A percentile compares a stretch with the other conserved stretches of the same genome.
phyloP scores from a whole-genome alignment of 495 filamentous ascomycete species.

The Immersiella caudata region DNA sequence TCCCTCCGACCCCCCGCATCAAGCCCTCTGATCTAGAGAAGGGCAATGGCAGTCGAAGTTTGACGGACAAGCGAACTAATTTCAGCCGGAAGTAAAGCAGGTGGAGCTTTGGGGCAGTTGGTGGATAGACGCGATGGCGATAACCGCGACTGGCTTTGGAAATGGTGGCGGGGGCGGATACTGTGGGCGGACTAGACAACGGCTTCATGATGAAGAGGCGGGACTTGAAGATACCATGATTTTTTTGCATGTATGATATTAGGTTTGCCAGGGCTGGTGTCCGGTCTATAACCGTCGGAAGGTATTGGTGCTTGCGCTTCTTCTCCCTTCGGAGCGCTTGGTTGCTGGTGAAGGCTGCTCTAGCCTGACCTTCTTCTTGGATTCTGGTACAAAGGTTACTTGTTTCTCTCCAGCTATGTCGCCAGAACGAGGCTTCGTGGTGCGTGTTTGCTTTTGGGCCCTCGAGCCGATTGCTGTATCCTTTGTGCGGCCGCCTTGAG shows the following conservation, averaged over 20 bases:
- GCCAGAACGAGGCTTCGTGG: constrained; percentile 49
- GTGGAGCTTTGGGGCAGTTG: neutral
- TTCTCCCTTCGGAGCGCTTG: constrained; percentile 54
- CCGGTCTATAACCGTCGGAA: constrained; percentile 62
- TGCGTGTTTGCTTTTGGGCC: constrained; percentile 49
- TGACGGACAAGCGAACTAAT: constrained; percentile 39
- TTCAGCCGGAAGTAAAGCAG: constrained; percentile 35
- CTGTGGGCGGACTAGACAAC: neutral
- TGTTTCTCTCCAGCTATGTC: constrained; percentile 80
- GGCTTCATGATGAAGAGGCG: constrained; percentile 17
- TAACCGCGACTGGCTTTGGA: neutral
- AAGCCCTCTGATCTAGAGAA: constrained; percentile 55
- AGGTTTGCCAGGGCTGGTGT: constrained; percentile 22
- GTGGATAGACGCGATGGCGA: neutral
- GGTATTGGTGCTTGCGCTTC: constrained; percentile 75
- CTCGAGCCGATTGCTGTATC: constrained; percentile 75
- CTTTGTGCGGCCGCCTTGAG: constrained; percentile 55
- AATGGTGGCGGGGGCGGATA: neutral
- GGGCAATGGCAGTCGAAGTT: constrained; percentile 35
- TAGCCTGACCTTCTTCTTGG: constrained; percentile 53
- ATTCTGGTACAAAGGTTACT: constrained; percentile 77
- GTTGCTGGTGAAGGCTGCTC: constrained; percentile 37
- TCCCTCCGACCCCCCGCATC: constrained; percentile 54
- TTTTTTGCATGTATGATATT: constrained; percentile 37
- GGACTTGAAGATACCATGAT: constrained; percentile 24